These are phyloP conservation scores for Fraxinus baroniana DNA, from an alignment of 305 asterid species.

Conservation along the genomic window DNA sequence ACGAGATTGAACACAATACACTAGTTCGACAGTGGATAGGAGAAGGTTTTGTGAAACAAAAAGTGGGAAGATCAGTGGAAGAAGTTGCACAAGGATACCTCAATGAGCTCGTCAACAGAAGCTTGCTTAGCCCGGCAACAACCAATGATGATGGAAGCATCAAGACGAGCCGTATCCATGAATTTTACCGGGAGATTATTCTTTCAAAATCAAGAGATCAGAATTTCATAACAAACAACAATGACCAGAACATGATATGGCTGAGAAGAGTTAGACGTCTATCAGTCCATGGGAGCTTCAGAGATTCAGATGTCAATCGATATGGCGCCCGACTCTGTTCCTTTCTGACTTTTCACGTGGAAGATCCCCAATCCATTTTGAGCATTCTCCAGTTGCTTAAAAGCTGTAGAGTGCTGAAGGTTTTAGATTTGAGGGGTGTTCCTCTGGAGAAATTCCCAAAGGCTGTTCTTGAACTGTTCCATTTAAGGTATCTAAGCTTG, in stretches of 20 bases:
- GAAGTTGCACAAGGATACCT: conserved; percentile 9
- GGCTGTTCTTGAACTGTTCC: conserved; percentile 18
- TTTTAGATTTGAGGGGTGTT: conserved; percentile 21
- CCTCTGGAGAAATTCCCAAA: conserved; percentile 13
- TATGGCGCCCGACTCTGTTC: neutral
- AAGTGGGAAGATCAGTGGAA: neutral
- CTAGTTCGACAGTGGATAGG: neutral
- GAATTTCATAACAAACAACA: neutral
- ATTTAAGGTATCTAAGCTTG: conserved; percentile 24
- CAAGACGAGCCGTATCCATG: neutral
- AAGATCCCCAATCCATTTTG: neutral
- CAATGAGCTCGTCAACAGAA: conserved; percentile 13
- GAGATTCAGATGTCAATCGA: neutral
- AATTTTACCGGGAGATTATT: neutral
- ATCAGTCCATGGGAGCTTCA: conserved; percentile 14
- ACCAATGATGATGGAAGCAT: neutral
- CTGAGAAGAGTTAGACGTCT: conserved; percentile 7
- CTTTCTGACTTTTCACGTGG: neutral
- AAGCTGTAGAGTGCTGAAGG: conserved; percentile 20
- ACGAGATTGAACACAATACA: neutral
- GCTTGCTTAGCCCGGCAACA: neutral
- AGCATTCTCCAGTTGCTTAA: neutral
- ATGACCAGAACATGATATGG: neutral
- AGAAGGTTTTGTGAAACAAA: conserved; percentile 2
- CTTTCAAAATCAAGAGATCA: conserved; percentile 7